Conservation (phyloP, 2,329 filamentous ascomycete species). For the Orbilia quercus region DNA sequence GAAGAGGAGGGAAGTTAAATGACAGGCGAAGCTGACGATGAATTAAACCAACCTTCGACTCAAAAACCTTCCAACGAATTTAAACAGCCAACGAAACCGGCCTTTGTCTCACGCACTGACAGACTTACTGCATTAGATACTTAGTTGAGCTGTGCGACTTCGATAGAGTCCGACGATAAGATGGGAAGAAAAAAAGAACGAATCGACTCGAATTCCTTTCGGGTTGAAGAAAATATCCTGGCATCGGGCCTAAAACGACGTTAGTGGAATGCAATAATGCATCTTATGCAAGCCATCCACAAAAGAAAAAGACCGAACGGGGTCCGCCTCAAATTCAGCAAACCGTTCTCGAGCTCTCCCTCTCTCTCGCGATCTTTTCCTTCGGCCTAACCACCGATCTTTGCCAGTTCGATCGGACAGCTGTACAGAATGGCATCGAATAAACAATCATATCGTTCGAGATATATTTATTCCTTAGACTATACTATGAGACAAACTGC, state of each 20-base stretch:
- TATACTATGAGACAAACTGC: background rate
- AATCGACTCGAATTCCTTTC: constrained; percentile 9
- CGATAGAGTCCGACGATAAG: background rate
- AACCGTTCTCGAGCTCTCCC: constrained; percentile 15
- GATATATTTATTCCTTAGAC: too few species aligned
- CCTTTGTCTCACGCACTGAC: constrained; percentile 33
- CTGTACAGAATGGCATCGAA: too few species aligned
- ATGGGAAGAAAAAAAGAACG: constrained; percentile 11
- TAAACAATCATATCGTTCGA: too few species aligned
- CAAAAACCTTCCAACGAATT: background rate
- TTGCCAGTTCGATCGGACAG: background rate
- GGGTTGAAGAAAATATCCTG: constrained; percentile 3
- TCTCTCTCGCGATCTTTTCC: too few species aligned
- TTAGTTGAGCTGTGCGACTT: constrained; percentile 23
- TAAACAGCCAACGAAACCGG: constrained; percentile 20
- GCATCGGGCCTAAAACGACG: constrained; percentile 37
- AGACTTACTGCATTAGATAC: background rate
- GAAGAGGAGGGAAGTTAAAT: background rate
- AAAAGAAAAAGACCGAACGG: constrained; percentile 37
- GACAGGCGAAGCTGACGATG: constrained; percentile 42
- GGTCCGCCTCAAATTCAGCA: constrained; percentile 53
- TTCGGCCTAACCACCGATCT: constrained; percentile 44
- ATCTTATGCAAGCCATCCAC: constrained; percentile 34
- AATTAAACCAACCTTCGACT: background rate
- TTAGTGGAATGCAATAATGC: constrained; percentile 40